Conservation (phyloP, 306 rosid species). For the Macrotyloma uniflorum region DNA sequence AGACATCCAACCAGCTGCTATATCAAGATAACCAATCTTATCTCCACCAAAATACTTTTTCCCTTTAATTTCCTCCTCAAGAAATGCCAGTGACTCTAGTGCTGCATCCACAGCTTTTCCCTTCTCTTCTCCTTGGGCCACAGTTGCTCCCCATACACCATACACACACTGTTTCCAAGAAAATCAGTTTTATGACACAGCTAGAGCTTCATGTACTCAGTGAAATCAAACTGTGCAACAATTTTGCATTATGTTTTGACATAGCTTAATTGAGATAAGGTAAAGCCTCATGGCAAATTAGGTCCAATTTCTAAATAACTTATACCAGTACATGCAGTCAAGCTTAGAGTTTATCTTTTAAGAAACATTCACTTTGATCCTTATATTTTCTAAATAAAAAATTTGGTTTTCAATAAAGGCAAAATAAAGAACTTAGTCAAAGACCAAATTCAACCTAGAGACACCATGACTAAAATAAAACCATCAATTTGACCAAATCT, state of each 20-base stretch:
- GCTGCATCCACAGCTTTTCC: slow-evolving; percentile 49
- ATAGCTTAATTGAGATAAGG: not conserved
- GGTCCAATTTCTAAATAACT: not conserved
- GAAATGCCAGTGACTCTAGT: slow-evolving; percentile 40
- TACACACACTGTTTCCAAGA: slow-evolving; percentile 39
- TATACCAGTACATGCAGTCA: too few species aligned
- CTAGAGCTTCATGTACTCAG: not conserved
- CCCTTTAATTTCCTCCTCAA: slow-evolving; percentile 61
- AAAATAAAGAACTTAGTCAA: too few species aligned
- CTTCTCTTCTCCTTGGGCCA: slow-evolving; percentile 53
- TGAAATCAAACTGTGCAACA: not conserved
- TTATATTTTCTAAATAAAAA: not conserved
- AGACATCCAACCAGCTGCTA: slow-evolving; percentile 42
- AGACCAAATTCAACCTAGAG: too few species aligned
- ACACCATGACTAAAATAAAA: too few species aligned
- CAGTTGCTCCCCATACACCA: slow-evolving; percentile 42
- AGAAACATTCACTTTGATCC: too few species aligned
- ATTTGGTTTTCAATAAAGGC: too few species aligned
- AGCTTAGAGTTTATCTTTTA: too few species aligned
- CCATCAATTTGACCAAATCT: not conserved
- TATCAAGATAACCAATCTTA: slow-evolving; percentile 42
- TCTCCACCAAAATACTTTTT: slow-evolving; percentile 54
- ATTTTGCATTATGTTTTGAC: not conserved
- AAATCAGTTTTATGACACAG: not conserved
- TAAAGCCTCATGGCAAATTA: not conserved